These are phyloP conservation scores for Stephanodiscus triporus DNA, from an alignment of 108 stramenopile genomes.

Conservation along the genomic window DNA sequence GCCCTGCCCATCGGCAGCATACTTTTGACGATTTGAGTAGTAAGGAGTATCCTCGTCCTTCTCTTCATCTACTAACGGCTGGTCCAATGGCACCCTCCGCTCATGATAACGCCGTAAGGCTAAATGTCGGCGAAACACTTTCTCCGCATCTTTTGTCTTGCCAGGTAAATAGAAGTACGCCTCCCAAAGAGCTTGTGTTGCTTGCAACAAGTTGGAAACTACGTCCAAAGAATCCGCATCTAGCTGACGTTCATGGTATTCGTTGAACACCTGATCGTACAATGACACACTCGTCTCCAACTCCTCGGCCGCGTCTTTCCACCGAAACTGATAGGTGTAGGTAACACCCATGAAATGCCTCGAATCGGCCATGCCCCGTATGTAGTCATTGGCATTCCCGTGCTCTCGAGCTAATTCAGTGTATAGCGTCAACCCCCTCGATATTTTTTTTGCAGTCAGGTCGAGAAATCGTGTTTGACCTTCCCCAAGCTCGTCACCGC, in stretches of 20 bases:
- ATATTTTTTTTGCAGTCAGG: background rate
- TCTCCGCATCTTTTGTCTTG: slow-evolving; percentile 1
- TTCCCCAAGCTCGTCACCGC: slow-evolving; percentile 3
- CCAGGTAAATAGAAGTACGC: slow-evolving; percentile 6
- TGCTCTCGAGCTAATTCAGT: background rate
- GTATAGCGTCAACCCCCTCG: background rate
- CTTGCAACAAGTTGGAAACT: background rate
- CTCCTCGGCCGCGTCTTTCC: background rate
- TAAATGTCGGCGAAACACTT: slow-evolving; percentile 11
- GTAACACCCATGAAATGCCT: background rate
- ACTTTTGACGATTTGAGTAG: background rate
- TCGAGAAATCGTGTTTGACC: background rate
- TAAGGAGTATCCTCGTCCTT: slow-evolving; percentile 3
- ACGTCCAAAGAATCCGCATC: background rate
- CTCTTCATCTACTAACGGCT: slow-evolving; percentile 3
- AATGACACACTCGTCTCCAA: background rate
- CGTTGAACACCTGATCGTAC: background rate
- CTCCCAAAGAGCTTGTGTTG: slow-evolving; percentile 3
- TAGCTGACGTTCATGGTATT: background rate
- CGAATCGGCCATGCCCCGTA: background rate
- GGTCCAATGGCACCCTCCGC: background rate
- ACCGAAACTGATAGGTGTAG: background rate
- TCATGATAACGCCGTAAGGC: background rate
- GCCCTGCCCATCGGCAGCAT: background rate
- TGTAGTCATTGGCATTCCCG: background rate